These are phyloP conservation scores for Geranium incanum DNA, from an alignment of 441 rosid species.

Conservation along the genomic window DNA sequence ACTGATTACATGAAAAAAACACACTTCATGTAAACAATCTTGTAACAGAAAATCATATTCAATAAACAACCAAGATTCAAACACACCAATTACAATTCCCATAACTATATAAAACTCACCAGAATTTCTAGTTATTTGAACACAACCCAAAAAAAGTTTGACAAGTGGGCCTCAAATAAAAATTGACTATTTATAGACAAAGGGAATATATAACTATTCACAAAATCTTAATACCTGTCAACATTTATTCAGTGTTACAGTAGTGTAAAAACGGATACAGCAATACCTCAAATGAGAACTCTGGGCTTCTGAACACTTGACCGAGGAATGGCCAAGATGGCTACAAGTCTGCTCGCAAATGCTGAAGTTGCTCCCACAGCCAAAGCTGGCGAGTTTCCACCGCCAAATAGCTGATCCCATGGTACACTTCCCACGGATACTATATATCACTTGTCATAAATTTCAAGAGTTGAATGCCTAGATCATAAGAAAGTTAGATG, in stretches of 20 bases:
- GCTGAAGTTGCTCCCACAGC: slow-evolving; percentile 74
- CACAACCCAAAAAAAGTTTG: background rate
- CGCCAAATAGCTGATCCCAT: slow-evolving; percentile 93
- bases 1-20: slow-evolving; percentile 12
- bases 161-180: slow-evolving; percentile 11
- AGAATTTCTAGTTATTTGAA: slow-evolving; percentile 17
- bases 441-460: slow-evolving; percentile 41
- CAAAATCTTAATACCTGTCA: slow-evolving; percentile 21
- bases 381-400: slow-evolving; percentile 88
- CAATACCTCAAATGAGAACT: slow-evolving; percentile 49
- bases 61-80: slow-evolving; percentile 13
- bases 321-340: slow-evolving; percentile 84
- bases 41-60: slow-evolving; percentile 9
- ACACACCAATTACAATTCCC: background rate
- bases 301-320: slow-evolving; percentile 55
- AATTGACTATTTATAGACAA: slow-evolving; percentile 22
- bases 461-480: slow-evolving; percentile 8
- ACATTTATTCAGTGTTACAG: slow-evolving; percentile 16
- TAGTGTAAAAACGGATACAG: slow-evolving; percentile 25
- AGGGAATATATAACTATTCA: slow-evolving; percentile 20
- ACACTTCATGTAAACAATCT: slow-evolving; percentile 13
- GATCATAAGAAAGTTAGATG: slow-evolving; percentile 2
- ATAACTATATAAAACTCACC: background rate
- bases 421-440: slow-evolving; percentile 91
- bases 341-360: slow-evolving; percentile 59